Evolutionary conservation across 83 land plant genomes (phyloP), one percentile per base, ranked within the genome.

Genomic region (Diphasiastrum complanatum): DNA sequence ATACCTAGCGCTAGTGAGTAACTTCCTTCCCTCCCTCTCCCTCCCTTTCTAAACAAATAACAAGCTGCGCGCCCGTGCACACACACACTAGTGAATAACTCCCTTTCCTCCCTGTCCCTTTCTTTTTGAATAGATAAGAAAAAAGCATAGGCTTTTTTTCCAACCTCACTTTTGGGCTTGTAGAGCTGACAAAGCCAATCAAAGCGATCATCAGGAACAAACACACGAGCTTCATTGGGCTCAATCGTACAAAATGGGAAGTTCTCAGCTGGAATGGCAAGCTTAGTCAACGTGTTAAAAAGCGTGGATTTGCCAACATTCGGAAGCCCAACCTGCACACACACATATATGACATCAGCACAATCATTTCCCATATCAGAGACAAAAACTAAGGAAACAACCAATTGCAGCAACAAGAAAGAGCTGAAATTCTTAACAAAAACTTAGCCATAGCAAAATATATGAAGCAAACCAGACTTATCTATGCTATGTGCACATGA

Each of bases 261-360:
- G 60, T 95, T 95, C 80, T 84, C 89, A 0, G 97, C 99, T 25
- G 99, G 97, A 20, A 95, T 95, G 11, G 85, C 67, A n/a, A 95
- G 45, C 83, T 95, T 95, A 11, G 99, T 95, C 45, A 95, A 85
- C 0, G 99, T 95, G 79, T 95, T 95, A 70, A 95, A 95, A 16
- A 95, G 78, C 0, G 99, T 95, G 11, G 97, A 95, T 40, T 95
- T 95, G n/a, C 99, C 99, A 33, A 95, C 99, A 83, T 95, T 90
- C 6, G 99, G 99, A 68, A 95, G 76, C 18, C 99, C 99, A 54
- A 95, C 99, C 99, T 95, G 74, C 61, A 47, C 47, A 37, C 24
- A 32, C 16, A 59, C 12, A 45, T 33, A 34, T 20, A 34, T 12
- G 23, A 66, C 27, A 59, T 26, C 29, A 23, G 4, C n/a, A 37